Evolutionary conservation across 768 basidiomycete species (phyloP).

Genomic region (Russula sp.): DNA sequence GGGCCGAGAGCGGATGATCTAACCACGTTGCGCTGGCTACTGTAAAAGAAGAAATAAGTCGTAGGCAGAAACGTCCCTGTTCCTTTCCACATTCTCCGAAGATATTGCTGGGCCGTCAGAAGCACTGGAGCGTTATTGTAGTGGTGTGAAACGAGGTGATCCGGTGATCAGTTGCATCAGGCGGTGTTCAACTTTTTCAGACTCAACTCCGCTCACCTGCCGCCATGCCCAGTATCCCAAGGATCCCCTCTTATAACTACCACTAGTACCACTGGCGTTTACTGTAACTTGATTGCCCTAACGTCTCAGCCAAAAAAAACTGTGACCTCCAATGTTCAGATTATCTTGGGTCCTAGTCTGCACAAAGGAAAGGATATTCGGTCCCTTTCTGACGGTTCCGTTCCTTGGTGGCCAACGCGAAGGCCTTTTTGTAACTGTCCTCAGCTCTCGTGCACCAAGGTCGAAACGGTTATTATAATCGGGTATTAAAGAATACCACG

Average conservation of each 20-base stretch:
- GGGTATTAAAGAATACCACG: neutral
- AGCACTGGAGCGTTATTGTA: no score
- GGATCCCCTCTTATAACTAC: no score
- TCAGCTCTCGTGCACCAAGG: neutral
- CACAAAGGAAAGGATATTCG: neutral
- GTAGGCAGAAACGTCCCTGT: no score
- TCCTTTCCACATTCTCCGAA: no score
- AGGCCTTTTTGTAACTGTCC: neutral
- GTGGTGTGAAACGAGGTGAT: no score
- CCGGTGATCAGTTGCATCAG: no score
- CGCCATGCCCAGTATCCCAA: no score
- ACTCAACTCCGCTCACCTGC: constrained; percentile 6
- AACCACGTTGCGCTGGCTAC: no score
- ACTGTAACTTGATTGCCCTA: neutral
- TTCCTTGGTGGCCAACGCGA: neutral
- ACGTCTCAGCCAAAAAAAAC: neutral
- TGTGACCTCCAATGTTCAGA: neutral
- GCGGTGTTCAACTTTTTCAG: constrained; percentile 13
- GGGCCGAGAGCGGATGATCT: no score
- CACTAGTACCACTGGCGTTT: no score
- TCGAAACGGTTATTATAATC: neutral
- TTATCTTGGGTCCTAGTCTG: neutral
- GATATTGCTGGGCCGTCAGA: no score
- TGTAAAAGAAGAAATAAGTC: no score
- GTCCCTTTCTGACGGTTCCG: neutral